A percentile compares a stretch with the other conserved stretches of the same genome.
phyloP scores from a whole-genome alignment of 2,329 filamentous ascomycete genomes.

The Ascochyta rabiei region DNA sequence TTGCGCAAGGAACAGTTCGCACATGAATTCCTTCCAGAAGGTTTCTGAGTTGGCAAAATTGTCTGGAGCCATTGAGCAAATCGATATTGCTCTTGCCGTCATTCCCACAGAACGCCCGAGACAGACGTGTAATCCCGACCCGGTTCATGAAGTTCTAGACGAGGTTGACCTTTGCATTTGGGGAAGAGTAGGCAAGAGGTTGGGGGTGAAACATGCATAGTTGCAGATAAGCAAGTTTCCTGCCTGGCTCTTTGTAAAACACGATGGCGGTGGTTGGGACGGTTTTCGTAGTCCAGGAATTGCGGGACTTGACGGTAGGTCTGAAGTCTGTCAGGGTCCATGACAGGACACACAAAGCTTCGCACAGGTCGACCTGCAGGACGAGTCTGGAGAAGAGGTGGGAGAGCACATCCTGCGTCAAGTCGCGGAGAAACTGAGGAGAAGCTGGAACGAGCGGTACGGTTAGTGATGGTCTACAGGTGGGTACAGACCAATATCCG shows the following conservation, averaged over 20 bases:
- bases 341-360: slow-evolving; percentile 15
- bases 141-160: slow-evolving; percentile 12
- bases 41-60: not conserved
- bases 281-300: slow-evolving; percentile 1
- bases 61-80: not conserved
- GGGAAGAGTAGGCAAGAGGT: slow-evolving; percentile 12
- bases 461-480: slow-evolving; percentile 14
- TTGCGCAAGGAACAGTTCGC: not conserved
- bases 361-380: slow-evolving; percentile 5
- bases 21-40: not conserved
- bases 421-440: slow-evolving; percentile 17
- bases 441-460: slow-evolving; percentile 12
- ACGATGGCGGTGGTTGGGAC: slow-evolving; percentile 6
- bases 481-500: slow-evolving; percentile 22
- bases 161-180: slow-evolving; percentile 4
- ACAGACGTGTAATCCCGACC: not conserved
- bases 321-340: slow-evolving; percentile 10
- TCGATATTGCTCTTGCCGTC: not conserved
- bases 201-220: slow-evolving; percentile 15
- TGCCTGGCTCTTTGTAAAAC: slow-evolving; percentile 7
- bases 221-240: slow-evolving; percentile 8
- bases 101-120: not conserved
- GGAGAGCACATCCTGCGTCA: slow-evolving; percentile 11
- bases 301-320: slow-evolving; percentile 8
- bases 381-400: slow-evolving; percentile 16